These are phyloP conservation scores for Chamaenerion angustifolium DNA, from an alignment of 345 rosid genomes.

Conservation along the genomic window DNA sequence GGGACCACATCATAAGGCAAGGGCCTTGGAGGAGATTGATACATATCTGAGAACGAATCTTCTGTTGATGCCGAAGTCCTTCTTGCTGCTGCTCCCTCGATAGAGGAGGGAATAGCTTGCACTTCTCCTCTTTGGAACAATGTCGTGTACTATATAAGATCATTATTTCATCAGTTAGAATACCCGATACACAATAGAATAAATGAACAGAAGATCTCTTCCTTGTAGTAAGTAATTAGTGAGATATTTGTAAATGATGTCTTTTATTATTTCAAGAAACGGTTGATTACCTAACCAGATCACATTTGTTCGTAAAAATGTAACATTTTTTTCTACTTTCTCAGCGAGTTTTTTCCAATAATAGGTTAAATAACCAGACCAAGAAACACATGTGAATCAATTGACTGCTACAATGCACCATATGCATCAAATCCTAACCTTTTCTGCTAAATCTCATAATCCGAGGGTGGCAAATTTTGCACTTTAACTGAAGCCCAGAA, in stretches of 20 bases:
- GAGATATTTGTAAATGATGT: too few relatives aligned
- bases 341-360: too few relatives aligned
- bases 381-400: background rate
- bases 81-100: constrained; percentile 57
- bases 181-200: background rate
- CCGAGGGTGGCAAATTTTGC: too few relatives aligned
- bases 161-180: constrained; percentile 5
- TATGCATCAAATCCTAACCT: too few relatives aligned
- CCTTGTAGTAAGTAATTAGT: too few relatives aligned
- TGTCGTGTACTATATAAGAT: constrained; percentile 42
- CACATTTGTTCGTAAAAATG: too few relatives aligned
- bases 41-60: constrained; percentile 76
- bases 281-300: too few relatives aligned
- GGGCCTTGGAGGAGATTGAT: constrained; percentile 86
- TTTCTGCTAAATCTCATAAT: too few relatives aligned
- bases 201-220: background rate
- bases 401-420: too few relatives aligned
- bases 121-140: constrained; percentile 70
- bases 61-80: constrained; percentile 54
- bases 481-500: too few relatives aligned
- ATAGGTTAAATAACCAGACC: background rate
- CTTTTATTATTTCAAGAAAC: too few relatives aligned
- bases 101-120: constrained; percentile 60
- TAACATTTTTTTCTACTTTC: too few relatives aligned
- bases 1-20: constrained; percentile 85